Base-by-base conservation (phyloP, 192 early-diverging fungal species). In the Rhizoclosmatium sp. region DNA sequence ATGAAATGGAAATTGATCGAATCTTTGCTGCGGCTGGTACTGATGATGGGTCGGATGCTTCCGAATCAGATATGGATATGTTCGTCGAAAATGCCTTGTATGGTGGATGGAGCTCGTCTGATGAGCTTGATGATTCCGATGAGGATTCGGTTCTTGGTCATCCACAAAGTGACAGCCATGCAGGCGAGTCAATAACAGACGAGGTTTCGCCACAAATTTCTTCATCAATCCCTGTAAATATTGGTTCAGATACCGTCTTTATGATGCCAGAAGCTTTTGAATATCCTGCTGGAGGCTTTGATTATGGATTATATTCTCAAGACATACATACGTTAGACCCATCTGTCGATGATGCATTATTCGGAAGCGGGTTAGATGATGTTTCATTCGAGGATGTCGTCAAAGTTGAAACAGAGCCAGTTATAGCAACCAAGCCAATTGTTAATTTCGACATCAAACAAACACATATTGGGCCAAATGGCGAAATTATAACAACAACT, bases 371-470 rank as follows among this genome's bases (percentile, higher is more conserved):
- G 31, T 31, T 31, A 31, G 31, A 31, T 0, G 31, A 31, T 31
- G 31, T 31, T 31, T 31, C 31, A 31, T 31, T 31, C 31, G 31
- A 31, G 31, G 31, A 31, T 31, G 31, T 31, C 31, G 31, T 31
- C 31, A 31, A 31, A 31, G 31, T 31, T 31, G 31, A 31, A 31
- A 56, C 54, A 14, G 9, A 9, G 54, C 10, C 9, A n/a, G 54
- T n/a, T n/a, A 56, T 21, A 19, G 10, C 60, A 19, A 3, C 80
- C 79, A 67, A 76, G 45, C 59, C 80, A 39, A 65, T 78, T 2
- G 74, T 87, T 47, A 80, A 82, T 9, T 85, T 85, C 58, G 86
- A 87, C 56, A 80, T 87, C 76, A 85, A 86, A 56, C 85, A 84
- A 62, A 82, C 82, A 10, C 78, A 84, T 21, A 56, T 87, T 54